phyloP scores from a whole-genome alignment of 345 rosid genomes.

The Salix exigua region DNA sequence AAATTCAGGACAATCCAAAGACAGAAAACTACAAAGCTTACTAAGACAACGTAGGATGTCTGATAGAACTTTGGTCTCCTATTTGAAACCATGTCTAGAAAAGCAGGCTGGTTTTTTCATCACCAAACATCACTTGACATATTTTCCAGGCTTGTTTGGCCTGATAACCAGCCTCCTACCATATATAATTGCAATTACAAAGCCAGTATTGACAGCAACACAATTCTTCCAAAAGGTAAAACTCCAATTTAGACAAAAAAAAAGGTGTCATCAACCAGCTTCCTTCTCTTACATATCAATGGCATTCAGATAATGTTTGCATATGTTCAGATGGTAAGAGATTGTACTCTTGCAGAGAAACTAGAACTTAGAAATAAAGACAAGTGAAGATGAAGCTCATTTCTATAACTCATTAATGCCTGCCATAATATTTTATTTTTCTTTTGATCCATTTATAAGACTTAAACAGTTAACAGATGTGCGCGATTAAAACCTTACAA shows the following conservation, averaged over 20 bases:
- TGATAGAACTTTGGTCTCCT: slow-evolving; percentile 5
- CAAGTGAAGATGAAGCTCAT: background rate
- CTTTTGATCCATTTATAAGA: background rate
- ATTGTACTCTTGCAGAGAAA: background rate
- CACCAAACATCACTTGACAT: background rate
- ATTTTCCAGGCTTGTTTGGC: background rate
- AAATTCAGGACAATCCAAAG: background rate
- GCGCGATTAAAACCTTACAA: background rate
- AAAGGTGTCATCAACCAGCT: background rate
- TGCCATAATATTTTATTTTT: background rate
- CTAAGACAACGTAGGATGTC: background rate
- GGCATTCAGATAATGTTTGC: background rate
- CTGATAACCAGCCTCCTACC: slow-evolving; percentile 1
- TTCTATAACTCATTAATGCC: background rate
- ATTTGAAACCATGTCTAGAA: background rate
- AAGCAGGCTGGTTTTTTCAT: slow-evolving; percentile 10
- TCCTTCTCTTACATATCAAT: background rate
- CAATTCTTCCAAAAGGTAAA: background rate
- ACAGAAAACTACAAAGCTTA: background rate
- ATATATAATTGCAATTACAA: background rate
- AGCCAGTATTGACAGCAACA: background rate
- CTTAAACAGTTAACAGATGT: background rate
- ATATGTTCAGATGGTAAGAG: background rate
- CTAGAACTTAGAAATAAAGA: background rate
- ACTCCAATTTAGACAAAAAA: background rate